phyloP scores from a whole-genome alignment of 768 basidiomycete species.

The Agrocybe chaxingu region DNA sequence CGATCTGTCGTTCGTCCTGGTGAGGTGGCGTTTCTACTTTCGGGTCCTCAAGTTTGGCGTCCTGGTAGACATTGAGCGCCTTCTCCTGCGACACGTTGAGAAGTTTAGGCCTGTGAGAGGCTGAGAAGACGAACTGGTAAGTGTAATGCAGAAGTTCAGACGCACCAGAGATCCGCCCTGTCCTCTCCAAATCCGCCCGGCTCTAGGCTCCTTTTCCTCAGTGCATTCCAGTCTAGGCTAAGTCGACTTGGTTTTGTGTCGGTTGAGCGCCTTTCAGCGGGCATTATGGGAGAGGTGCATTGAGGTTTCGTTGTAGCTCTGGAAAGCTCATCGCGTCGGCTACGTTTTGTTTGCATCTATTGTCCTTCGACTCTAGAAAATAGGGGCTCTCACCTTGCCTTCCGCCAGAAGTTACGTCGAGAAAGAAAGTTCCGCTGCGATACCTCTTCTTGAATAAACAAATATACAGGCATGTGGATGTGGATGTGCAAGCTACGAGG shows the following conservation, averaged over 20 bases:
- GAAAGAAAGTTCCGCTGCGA: no score
- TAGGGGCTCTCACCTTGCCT: no score
- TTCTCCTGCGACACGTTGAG: constrained; percentile 17
- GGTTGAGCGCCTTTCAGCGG: no score
- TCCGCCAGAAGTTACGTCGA: no score
- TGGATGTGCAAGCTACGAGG: no score
- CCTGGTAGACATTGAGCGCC: constrained; percentile 4
- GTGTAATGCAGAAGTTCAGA: background rate
- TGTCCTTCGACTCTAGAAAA: no score
- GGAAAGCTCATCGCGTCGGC: no score
- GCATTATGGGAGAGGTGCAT: no score
- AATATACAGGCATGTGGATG: no score
- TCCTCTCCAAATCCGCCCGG: constrained; percentile 65
- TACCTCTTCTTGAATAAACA: no score
- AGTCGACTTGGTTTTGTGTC: background rate
- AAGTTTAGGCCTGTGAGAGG: constrained; percentile 22
- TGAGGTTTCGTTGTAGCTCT: no score
- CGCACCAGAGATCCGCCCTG: constrained; percentile 57
- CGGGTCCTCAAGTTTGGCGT: background rate
- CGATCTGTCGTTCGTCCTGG: constrained; percentile 82
- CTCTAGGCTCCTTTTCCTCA: constrained; percentile 44
- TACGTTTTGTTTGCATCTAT: no score
- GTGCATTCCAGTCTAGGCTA: constrained; percentile 39
- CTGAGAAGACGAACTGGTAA: background rate
- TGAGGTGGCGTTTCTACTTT: constrained; percentile 34